Evolutionary conservation across 495 filamentous ascomycete genomes (phyloP), one percentile per base, ranked within the genome.

Genomic region (Hyphodiscus hymeniophilus): DNA sequence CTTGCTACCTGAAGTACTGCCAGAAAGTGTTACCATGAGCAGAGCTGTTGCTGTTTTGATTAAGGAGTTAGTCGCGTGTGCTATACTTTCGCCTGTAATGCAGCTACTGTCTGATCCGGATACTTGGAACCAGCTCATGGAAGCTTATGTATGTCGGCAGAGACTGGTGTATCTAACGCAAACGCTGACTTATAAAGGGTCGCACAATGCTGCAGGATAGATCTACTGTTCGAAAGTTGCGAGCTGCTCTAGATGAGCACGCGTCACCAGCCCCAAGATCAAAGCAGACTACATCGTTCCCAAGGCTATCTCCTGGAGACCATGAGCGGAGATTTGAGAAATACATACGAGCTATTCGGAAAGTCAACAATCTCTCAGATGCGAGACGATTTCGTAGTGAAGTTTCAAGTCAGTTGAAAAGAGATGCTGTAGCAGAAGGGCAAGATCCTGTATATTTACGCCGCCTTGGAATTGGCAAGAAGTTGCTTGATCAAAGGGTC

Each of bases 41-140:
- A 74, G 85, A 28, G 78, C 85, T 40, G 89, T 95, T 10, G 75
- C 74, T 16, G 84, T 86, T 11, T 64, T 99, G 31, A 73, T 95
- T 24, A 80, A 82, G 52, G 94, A 99, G 66, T 80, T 97, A 48
- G 77, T 94, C 5, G 72, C 81, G 12, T 89, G 87, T 59, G 81
- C 83, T 33, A 79, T 91, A 40, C 66, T 91, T 43, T 78, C 75
- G 26, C 85, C 87, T 3, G 66, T 84, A 22, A 68, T 90, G 63
- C 74, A 80, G 53, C 68, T 86, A 57, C 60, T 92, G 23, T 71
- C 87, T 15, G 92, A 97, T 51, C 90, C 94, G 8, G 94, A 99
- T 70, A 90, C 84, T 2, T 96, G 92, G 92, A 97, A 97, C 61
- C 89, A 94, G 58, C 57, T 94, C 52, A 85, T 97, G 73, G 89